phyloP scores from a whole-genome alignment of 2,329 filamentous ascomycete species.

The Trichoderma sp. region DNA sequence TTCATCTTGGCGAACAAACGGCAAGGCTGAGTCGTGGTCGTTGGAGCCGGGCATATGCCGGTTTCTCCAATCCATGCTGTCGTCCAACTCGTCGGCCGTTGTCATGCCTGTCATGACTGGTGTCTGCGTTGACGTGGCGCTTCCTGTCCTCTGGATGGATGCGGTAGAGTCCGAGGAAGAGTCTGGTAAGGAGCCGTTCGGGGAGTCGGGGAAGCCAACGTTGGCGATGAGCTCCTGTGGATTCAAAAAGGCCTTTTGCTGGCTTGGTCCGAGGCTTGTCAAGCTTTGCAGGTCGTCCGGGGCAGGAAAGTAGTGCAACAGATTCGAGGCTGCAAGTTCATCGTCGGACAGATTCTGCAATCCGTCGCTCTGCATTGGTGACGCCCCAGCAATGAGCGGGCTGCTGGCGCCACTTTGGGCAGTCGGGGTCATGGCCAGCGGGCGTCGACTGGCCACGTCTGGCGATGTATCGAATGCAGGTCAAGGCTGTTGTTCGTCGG shows the following conservation, averaged over 20 bases:
- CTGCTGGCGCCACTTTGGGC: slow-evolving; percentile 38
- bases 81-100: slow-evolving; percentile 45
- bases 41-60: slow-evolving; percentile 39
- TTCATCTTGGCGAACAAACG: slow-evolving; percentile 35
- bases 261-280: slow-evolving; percentile 35
- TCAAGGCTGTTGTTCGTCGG: neutral
- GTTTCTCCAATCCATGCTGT: slow-evolving; percentile 48
- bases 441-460: slow-evolving; percentile 26
- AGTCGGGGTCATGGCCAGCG: slow-evolving; percentile 40
- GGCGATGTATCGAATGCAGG: slow-evolving; percentile 23
- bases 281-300: slow-evolving; percentile 42
- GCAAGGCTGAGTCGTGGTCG: slow-evolving; percentile 44
- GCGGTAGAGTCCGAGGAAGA: slow-evolving; percentile 56
- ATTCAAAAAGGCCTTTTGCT: slow-evolving; percentile 38
- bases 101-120: slow-evolving; percentile 45
- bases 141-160: slow-evolving; percentile 50
- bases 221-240: slow-evolving; percentile 39
- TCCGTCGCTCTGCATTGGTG: slow-evolving; percentile 41
- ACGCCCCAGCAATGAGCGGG: slow-evolving; percentile 43
- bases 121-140: slow-evolving; percentile 50
- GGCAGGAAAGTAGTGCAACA: slow-evolving; percentile 43
- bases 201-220: slow-evolving; percentile 46
- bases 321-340: slow-evolving; percentile 37
- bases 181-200: slow-evolving; percentile 49
- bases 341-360: slow-evolving; percentile 44